Conservation (phyloP, 805 yeast genomes). For the Priceomyces castillae region DNA sequence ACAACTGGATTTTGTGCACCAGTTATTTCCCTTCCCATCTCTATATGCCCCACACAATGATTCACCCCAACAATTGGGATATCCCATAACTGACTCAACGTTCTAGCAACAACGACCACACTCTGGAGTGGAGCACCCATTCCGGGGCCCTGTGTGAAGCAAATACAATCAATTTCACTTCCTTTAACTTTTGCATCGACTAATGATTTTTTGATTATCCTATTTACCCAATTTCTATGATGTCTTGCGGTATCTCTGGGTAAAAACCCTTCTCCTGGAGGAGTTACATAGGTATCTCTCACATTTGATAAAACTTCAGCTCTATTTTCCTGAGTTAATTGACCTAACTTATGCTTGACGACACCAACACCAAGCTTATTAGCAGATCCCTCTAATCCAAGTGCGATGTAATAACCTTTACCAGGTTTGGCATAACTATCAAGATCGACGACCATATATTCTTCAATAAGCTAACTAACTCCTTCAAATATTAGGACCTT, state of each 20-base stretch:
- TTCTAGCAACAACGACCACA: slow-evolving; percentile 89
- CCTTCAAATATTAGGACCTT: neutral
- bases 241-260: slow-evolving; percentile 97
- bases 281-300: slow-evolving; percentile 91
- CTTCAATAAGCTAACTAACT: too few relatives aligned
- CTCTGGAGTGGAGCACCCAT: slow-evolving; percentile 98
- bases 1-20: slow-evolving; percentile 98
- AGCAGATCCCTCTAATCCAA: slow-evolving; percentile 97
- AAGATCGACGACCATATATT: slow-evolving; percentile 41
- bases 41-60: slow-evolving; percentile 97
- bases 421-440: slow-evolving; percentile 44
- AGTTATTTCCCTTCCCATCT: slow-evolving; percentile 98
- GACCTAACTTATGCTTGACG: slow-evolving; percentile 69
- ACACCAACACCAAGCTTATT: slow-evolving; percentile 95
- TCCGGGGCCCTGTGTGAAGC: slow-evolving; percentile 98
- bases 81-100: slow-evolving; percentile 74
- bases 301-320: slow-evolving; percentile 85
- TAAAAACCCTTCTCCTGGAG: slow-evolving; percentile 97
- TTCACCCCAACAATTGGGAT: slow-evolving; percentile 91
- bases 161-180: slow-evolving; percentile 67
- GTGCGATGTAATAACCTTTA: slow-evolving; percentile 58
- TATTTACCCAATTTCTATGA: slow-evolving; percentile 90
- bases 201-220: slow-evolving; percentile 67
- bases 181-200: slow-evolving; percentile 54
- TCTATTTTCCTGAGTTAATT: slow-evolving; percentile 50